Percentiles rank a stretch among this genome's conserved stretches.
These are phyloP conservation scores for Singerocomus inundabilis DNA, from an alignment of 1,284 basidiomycete species.

Conservation along the genomic window DNA sequence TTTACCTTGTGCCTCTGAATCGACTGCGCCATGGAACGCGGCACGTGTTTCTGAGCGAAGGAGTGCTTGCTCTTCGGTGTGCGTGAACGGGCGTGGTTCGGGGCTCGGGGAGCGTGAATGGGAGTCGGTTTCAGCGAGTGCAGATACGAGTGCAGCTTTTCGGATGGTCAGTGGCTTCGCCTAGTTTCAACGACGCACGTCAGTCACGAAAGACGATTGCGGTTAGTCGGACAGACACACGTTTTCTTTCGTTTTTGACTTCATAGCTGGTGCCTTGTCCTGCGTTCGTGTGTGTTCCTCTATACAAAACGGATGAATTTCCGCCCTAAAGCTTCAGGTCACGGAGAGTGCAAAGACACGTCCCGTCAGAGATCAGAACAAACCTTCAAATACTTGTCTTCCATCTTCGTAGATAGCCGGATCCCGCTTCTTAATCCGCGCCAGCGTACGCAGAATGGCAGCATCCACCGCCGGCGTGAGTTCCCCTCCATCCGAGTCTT, in stretches of 20 bases:
- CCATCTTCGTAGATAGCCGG: constrained; percentile 77
- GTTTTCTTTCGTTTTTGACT: constrained; percentile 48
- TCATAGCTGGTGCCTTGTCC: constrained; percentile 23
- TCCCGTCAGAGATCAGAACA: constrained; percentile 18
- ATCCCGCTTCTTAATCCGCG: constrained; percentile 82
- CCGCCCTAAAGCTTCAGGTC: background rate
- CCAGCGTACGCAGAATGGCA: constrained; percentile 90
- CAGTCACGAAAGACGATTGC: background rate
- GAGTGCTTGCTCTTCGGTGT: constrained; percentile 75
- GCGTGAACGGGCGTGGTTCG: constrained; percentile 49
- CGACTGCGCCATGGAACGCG: constrained; percentile 67
- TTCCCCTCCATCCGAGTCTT: constrained; percentile 96
- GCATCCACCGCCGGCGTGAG: constrained; percentile 93
- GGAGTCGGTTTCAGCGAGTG: constrained; percentile 52
- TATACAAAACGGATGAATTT: constrained; percentile 25
- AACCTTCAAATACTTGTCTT: constrained; percentile 76
- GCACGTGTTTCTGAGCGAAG: constrained; percentile 83
- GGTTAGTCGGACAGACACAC: constrained; percentile 33
- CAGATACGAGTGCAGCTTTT: constrained; percentile 57
- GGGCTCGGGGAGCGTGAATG: constrained; percentile 53
- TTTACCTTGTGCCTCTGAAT: constrained; percentile 16
- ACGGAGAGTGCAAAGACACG: background rate
- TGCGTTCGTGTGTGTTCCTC: constrained; percentile 64
- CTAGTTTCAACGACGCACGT: constrained; percentile 27
- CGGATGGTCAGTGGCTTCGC: constrained; percentile 63